phyloP scores from a whole-genome alignment of 495 filamentous ascomycete genomes.

The Annulohypoxylon nitens region DNA sequence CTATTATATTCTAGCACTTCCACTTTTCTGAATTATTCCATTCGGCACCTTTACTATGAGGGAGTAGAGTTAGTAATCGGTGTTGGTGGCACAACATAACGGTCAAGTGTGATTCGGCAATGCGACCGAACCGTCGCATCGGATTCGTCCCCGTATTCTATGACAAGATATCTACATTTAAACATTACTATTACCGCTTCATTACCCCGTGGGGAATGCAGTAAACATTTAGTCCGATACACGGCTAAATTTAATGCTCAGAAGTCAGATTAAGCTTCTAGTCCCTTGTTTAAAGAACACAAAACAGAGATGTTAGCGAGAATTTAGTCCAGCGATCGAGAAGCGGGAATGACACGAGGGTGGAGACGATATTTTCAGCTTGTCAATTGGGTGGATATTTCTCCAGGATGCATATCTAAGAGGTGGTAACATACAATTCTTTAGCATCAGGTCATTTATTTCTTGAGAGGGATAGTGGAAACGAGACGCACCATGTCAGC shows the following conservation, averaged over 20 bases:
- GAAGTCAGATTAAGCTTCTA: slow-evolving; percentile 9
- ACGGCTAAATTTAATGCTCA: not conserved
- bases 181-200: not conserved
- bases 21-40: not conserved
- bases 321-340: not conserved
- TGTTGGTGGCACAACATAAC: slow-evolving; percentile 2
- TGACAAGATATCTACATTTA: not conserved
- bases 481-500: not conserved
- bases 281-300: not conserved
- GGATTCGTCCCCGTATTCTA: not conserved
- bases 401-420: too few species aligned
- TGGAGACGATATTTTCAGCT: slow-evolving; percentile 10
- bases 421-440: too few species aligned
- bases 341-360: slow-evolving; percentile 2
- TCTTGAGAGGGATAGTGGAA: not conserved
- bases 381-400: not conserved
- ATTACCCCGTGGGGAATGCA: not conserved
- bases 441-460: not conserved
- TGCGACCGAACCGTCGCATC: not conserved
- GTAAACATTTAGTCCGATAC: not conserved
- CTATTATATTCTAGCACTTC: not conserved
- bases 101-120: not conserved
- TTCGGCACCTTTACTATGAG: not conserved
- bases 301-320: not conserved
- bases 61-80: not conserved